phyloP scores from a whole-genome alignment of 768 basidiomycete species.

The Butyriboletus loyo region DNA sequence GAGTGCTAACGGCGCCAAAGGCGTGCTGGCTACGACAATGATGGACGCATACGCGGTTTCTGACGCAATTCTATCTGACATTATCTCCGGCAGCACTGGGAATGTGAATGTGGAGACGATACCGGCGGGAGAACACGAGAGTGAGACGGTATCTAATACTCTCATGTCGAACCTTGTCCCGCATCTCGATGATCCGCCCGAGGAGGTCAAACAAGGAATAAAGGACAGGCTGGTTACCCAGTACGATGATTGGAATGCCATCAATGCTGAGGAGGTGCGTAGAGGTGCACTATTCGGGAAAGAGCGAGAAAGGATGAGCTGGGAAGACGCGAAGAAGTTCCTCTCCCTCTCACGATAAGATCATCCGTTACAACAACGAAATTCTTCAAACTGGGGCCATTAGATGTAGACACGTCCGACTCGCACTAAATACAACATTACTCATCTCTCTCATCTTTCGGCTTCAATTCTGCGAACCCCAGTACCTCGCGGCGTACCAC shows the following conservation, averaged over 20 bases:
- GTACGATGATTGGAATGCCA: conserved; percentile 71
- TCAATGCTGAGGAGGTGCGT: conserved; percentile 70
- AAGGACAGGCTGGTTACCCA: conserved; percentile 46
- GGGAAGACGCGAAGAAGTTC: conserved; percentile 52
- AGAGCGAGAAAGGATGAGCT: conserved; percentile 74
- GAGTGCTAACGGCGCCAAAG: conserved; percentile 88
- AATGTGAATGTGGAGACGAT: conserved; percentile 16
- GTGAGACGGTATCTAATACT: not conserved
- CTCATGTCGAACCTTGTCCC: conserved; percentile 37
- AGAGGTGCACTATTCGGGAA: conserved; percentile 57
- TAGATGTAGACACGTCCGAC: conserved; percentile 3
- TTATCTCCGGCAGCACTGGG: conserved; percentile 19
- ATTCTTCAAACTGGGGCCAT: not conserved
- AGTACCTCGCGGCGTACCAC: not conserved
- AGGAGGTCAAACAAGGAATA: conserved; percentile 43
- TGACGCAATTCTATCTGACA: conserved; percentile 65
- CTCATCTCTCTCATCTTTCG: not conserved
- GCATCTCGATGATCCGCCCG: conserved; percentile 45
- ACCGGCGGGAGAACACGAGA: conserved; percentile 6
- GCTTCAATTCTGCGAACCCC: not conserved
- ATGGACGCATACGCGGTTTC: conserved; percentile 83
- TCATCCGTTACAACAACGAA: conserved; percentile 2
- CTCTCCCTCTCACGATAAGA: conserved; percentile 13
- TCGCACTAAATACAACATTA: conserved; percentile 14
- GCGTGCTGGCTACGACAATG: conserved; percentile 92